Percentiles rank a stretch among this genome's conserved stretches.
Evolutionary conservation across 192 early-diverging fungal genomes (phyloP).

Genomic region (Coemansia sp.): DNA sequence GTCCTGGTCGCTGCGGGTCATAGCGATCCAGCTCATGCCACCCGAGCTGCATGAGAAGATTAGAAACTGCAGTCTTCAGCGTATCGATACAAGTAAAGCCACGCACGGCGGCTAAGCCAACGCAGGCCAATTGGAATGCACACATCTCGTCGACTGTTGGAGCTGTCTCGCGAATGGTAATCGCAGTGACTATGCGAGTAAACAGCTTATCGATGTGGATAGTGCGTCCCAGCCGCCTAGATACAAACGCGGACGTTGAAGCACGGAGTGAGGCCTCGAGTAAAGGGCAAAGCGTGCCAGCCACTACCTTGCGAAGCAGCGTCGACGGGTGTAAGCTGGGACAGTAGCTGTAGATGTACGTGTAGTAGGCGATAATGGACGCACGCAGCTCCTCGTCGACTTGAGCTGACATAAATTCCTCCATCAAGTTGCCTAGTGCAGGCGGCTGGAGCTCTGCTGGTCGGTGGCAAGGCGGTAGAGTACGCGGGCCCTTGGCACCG

Average conservation of each 20-base stretch:
- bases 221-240: constrained; percentile 2
- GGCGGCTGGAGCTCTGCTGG: constrained; percentile 15
- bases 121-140: constrained; percentile 28
- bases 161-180: constrained; percentile 3
- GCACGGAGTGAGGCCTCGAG: constrained; percentile 33
- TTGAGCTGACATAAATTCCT: constrained; percentile 11
- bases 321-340: constrained; percentile 44
- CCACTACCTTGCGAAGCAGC: constrained; percentile 31
- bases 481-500: not conserved
- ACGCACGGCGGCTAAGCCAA: constrained; percentile 10
- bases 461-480: constrained; percentile 8
- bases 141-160: constrained; percentile 34
- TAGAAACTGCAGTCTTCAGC: constrained; percentile 19
- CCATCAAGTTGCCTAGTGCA: constrained; percentile 3
- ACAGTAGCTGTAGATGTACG: constrained; percentile 36
- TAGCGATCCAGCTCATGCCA: constrained; percentile 42
- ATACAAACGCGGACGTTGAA: constrained; percentile 19
- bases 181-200: constrained; percentile 13
- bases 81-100: constrained; percentile 23
- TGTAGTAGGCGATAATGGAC: constrained; percentile 28
- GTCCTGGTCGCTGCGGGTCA: not conserved
- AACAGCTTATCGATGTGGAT: constrained; percentile 19
- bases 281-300: constrained; percentile 16
- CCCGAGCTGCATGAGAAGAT: constrained; percentile 33
- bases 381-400: constrained; percentile 25